Base-by-base conservation (phyloP, 306 rosid genomes). In the Fragaria vesca region DNA sequence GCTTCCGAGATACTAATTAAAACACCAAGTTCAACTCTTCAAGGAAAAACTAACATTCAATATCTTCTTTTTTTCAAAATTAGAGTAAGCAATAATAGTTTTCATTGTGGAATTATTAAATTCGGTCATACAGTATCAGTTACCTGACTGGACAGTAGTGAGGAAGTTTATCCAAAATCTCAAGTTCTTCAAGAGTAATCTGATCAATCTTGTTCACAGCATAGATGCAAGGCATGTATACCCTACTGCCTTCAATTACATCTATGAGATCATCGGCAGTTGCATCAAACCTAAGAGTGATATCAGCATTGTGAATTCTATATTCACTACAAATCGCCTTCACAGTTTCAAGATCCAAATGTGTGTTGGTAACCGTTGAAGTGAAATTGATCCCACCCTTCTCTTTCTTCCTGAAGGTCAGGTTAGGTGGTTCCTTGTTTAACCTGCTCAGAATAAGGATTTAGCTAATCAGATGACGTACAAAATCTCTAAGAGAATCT, bases 131-230 rank as follows among this genome's bases (percentile, higher is more conserved):
- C 70, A 50, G 74, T 51, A 43, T 38, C 63, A 30, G 12, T 65
- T 85, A 93, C 99, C 99, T 93, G 84, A 96, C 84, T 46, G 99
- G 99, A 79, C 96, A 88, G 86, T 96, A 93, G 87, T 96, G 99
- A 65, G 99, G 97, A 81, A 91, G 93, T 90, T 89, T 96, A 83
- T 96, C 99, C 89, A 96, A 86, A 79, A 96, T 96, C 91, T 96
- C 98, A 85, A 96, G 87, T 81, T 96, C 99, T 82, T 96, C 99
- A 24, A 96, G 87, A 13, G 99, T 96, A 79, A 96, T 96, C 89
- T 91, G 97, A 86, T 96, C 98, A 76, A 96, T 93, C 86, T 96
- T 96, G 90, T 96, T 96, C 84, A 96, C 91, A 72, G 62, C 98
- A 84, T 96, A 96, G 76, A 96, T 91, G 88, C 99, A 93, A 78